phyloP scores from a whole-genome alignment of 78 protist species.

The Cyanophora paradoxa region DNA sequence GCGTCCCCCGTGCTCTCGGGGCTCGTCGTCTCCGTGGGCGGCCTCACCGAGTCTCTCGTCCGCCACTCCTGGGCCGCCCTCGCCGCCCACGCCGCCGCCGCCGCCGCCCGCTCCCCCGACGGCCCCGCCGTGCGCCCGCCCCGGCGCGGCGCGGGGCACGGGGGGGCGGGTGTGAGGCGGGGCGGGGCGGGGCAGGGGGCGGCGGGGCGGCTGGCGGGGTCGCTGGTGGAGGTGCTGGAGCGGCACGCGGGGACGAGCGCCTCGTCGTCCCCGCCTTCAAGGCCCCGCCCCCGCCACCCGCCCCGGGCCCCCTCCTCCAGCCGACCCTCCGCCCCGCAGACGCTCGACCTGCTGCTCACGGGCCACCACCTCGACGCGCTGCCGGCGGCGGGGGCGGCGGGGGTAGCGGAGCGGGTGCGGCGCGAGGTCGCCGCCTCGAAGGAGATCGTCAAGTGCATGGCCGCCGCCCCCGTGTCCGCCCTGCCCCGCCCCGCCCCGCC shows the following conservation, averaged over 20 bases:
- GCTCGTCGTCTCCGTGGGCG: conserved; percentile 23
- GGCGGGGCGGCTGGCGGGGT: not conserved
- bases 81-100: not conserved
- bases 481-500: not conserved
- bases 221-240: not conserved
- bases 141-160: not conserved
- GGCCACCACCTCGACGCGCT: not conserved
- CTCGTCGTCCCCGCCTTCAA: not conserved
- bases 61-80: conserved; percentile 4
- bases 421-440: not conserved
- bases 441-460: not conserved
- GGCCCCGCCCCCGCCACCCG: not conserved
- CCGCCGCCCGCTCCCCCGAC: not conserved
- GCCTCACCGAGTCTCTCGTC: conserved; percentile 24
- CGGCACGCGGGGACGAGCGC: not conserved
- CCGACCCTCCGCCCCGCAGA: not conserved
- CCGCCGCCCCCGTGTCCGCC: not conserved
- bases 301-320: not conserved
- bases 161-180: not conserved
- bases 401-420: not conserved
- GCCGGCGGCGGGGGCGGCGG: not conserved
- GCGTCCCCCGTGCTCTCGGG: conserved; percentile 11
- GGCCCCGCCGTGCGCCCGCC: not conserved
- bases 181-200: not conserved
- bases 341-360: not conserved